Evolutionary conservation across 768 basidiomycete genomes (phyloP), one percentile per base, ranked within the genome.

Genomic region (Russula sp.): DNA sequence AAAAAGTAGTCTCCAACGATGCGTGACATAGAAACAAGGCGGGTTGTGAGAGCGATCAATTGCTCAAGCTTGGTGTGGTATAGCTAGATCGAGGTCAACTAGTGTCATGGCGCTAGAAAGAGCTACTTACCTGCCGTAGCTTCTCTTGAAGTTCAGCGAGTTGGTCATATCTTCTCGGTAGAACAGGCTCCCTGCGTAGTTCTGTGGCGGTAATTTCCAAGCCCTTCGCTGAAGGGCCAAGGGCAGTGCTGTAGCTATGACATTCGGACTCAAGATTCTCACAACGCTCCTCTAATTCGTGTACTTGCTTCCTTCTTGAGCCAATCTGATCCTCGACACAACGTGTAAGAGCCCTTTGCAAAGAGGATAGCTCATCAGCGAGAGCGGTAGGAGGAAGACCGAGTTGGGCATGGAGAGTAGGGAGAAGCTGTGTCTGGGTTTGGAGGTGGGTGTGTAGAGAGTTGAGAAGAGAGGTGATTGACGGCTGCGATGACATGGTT

Each of bases 1-100:
- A 79, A 89, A 72, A 82, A 93, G 49, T 76, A 78, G 10, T 75
- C 67, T 8, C 84, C 88, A 38, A 88, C 75, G 0, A 81, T 88
- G 25, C 82, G 81, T 25, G 83, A 75, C 4, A 91, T 76, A 0
- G 76, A 66, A 48, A 74, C 77, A 38, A 93, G 73, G 32, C 89
- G 86, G 72, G 83, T 84, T 47, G 81, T 85, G 54, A 93, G 72
- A 5, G 88, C 84, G 53, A 79, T 79, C 20, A 92, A 74, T 65
- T 92, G 88, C 66, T 88, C 88, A 8, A 89, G 79, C 65, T 88
- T 90, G 7, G 87, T 85, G 67, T 88, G 84, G 68, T 92, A 90
- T 36, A 87, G 70, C 83, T 88, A 16, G n/a, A 22, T 52, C 38
- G 20, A 38, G 25, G 43, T 52, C 47, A 59, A 41, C 48, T 35